Base-by-base conservation (phyloP, 345 rosid genomes). In the Excoecaria cochinchinensis region DNA sequence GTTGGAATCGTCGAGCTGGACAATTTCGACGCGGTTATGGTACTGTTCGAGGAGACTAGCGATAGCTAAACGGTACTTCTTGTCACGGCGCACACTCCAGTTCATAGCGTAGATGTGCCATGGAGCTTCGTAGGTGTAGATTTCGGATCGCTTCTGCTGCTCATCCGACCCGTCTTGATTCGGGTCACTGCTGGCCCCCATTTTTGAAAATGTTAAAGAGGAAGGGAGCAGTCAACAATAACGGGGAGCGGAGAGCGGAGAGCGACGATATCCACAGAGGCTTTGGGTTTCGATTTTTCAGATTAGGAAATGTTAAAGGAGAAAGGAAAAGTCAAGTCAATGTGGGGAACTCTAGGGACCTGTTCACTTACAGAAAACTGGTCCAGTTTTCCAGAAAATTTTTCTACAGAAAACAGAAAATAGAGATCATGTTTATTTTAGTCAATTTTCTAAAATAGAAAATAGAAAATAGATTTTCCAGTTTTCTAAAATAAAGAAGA, bases 31-130 rank as follows among this genome's bases (percentile, higher is more conserved):
- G 9, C 91, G 88, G 85, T 95, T 95, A 0, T 77, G 81, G 81
- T 73, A 84, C 74, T 90, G 94, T 78, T 95, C 99, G 65, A 95
- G 92, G 71, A 91, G 89, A 83, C 94, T 89, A 68, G 97, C 92
- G 78, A 95, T 92, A 38, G 99, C 99, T 63, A 95, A 92, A 0
- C 99, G 94, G 81, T 92, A 95, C 80, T 92, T 91, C 86, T 91
- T 95, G 86, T 95, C 99, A 19, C 97, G 95, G 74, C 99, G 98
- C 78, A 95, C 99, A 76, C 98, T 92, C 98, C 99, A 95, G 82
- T 95, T 95, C 99, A 95, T 95, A 61, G 99, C 97, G 87, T 92
- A 95, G 80, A 95, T 89, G 84, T 89, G 94, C 99, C 99, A 95
- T 2, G 98, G 97, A 0, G 99, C 97, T 77, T 92, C 96, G 84